Evolutionary conservation across 495 filamentous ascomycete genomes (phyloP).

Genomic region (Penicillium roqueforti): DNA sequence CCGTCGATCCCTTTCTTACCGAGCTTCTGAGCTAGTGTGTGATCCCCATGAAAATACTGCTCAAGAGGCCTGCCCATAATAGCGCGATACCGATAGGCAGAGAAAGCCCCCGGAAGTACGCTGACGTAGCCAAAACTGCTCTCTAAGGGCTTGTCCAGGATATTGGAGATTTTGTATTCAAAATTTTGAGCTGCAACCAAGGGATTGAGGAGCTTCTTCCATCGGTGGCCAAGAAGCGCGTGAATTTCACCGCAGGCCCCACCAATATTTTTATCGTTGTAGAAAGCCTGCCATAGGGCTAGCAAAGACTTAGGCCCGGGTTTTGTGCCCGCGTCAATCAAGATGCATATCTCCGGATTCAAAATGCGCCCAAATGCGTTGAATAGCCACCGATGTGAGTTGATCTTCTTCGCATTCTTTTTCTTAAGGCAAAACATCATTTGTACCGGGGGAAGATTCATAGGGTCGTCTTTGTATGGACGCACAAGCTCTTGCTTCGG

Average conservation of each 20-base stretch:
- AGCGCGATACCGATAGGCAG: conserved; percentile 91
- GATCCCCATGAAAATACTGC: conserved; percentile 98
- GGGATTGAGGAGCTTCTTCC: conserved; percentile 86
- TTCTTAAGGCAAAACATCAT: conserved; percentile 98
- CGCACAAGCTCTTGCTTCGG: conserved; percentile 90
- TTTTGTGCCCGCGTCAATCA: conserved; percentile 94
- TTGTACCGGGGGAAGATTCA: conserved; percentile 84
- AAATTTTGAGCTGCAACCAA: conserved; percentile 96
- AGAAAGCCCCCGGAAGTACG: conserved; percentile 96
- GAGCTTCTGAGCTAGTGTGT: conserved; percentile 86
- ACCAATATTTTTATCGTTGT: conserved; percentile 96
- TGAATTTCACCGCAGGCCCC: conserved; percentile 98
- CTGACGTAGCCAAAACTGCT: conserved; percentile 94
- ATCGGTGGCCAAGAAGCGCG: conserved; percentile 86
- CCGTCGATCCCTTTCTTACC: conserved; percentile 98
- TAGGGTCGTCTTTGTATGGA: conserved; percentile 72
- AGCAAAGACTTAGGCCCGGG: conserved; percentile 85
- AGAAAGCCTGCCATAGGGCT: conserved; percentile 93
- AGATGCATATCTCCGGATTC: conserved; percentile 92
- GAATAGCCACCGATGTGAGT: conserved; percentile 97
- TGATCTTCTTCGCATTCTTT: conserved; percentile 99
- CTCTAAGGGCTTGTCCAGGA: conserved; percentile 94
- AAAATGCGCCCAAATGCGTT: conserved; percentile 93
- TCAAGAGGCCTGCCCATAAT: conserved; percentile 96
- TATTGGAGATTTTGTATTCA: conserved; percentile 98